These are phyloP conservation scores for Spirogloea muscicola DNA, from an alignment of 139 green algal genomes.

Conservation along the genomic window DNA sequence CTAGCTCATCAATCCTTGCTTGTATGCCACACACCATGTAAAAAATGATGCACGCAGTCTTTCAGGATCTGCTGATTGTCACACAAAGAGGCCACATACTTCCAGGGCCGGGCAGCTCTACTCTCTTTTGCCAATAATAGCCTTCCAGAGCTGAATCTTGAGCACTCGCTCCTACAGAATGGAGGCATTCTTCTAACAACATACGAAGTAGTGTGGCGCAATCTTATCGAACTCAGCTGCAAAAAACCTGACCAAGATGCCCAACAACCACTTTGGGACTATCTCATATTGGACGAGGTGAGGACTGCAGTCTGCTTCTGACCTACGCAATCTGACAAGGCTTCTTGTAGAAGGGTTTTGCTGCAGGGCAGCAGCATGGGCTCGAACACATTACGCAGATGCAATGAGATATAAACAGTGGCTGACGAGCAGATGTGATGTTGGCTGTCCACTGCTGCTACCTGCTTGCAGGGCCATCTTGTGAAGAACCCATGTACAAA, in stretches of 20 bases:
- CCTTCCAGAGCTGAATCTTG: no score
- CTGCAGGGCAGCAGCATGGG: background rate
- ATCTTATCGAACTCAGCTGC: slow-evolving; percentile 55
- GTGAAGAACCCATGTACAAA: slow-evolving; percentile 87
- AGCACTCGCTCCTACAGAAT: no score
- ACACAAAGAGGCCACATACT: no score
- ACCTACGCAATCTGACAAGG: no score
- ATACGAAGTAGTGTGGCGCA: slow-evolving; percentile 89
- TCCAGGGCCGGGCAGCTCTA: no score
- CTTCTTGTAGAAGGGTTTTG: background rate
- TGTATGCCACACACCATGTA: no score
- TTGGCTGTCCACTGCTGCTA: background rate
- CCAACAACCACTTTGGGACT: slow-evolving; percentile 67
- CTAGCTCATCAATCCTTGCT: no score
- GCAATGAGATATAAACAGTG: background rate
- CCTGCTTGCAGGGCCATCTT: slow-evolving; percentile 64
- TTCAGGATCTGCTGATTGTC: no score
- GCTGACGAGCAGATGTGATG: background rate
- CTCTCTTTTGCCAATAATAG: no score
- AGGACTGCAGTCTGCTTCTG: background rate
- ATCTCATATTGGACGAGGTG: slow-evolving; percentile 83
- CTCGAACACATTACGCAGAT: background rate
- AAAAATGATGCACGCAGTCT: no score
- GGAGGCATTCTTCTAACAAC: slow-evolving; percentile 83
- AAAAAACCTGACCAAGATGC: no score